These are phyloP conservation scores for Cyberlindnera suaveolens DNA, from an alignment of 805 yeast species.

Conservation along the genomic window DNA sequence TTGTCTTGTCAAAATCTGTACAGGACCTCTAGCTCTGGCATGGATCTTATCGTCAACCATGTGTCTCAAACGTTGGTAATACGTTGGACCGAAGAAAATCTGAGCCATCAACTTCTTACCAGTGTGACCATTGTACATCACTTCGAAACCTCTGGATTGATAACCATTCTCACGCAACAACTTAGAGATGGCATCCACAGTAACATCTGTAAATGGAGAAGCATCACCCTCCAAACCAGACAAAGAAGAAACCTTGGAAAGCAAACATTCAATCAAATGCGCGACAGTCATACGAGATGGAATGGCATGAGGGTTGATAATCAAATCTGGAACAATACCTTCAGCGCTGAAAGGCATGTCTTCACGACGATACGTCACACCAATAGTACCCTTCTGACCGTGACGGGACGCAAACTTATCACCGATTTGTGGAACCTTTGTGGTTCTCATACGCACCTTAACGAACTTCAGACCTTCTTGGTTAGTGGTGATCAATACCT, in stretches of 20 bases:
- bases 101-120: slow-evolving; percentile 98
- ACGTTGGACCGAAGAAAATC: slow-evolving; percentile 98
- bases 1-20: slow-evolving; percentile 94
- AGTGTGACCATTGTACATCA: slow-evolving; percentile 98
- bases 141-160: slow-evolving; percentile 97
- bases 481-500: slow-evolving; percentile 91
- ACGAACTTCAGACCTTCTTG: slow-evolving; percentile 98
- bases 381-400: slow-evolving; percentile 99
- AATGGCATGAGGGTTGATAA: slow-evolving; percentile 98
- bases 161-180: slow-evolving; percentile 92
- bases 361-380: slow-evolving; percentile 96
- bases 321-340: slow-evolving; percentile 95
- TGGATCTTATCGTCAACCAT: slow-evolving; percentile 99
- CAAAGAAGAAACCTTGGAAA: slow-evolving; percentile 89
- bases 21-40: slow-evolving; percentile 99
- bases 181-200: slow-evolving; percentile 94
- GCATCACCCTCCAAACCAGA: slow-evolving; percentile 99
- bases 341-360: slow-evolving; percentile 97
- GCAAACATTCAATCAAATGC: slow-evolving; percentile 95
- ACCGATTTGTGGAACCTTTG: slow-evolving; percentile 98
- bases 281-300: slow-evolving; percentile 99
- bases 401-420: slow-evolving; percentile 99
- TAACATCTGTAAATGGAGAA: slow-evolving; percentile 96
- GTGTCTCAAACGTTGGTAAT: slow-evolving; percentile 96
- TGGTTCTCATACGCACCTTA: slow-evolving; percentile 97